Base-by-base conservation (phyloP, 352 stramenopile species). In the Thraustotheca clavata region DNA sequence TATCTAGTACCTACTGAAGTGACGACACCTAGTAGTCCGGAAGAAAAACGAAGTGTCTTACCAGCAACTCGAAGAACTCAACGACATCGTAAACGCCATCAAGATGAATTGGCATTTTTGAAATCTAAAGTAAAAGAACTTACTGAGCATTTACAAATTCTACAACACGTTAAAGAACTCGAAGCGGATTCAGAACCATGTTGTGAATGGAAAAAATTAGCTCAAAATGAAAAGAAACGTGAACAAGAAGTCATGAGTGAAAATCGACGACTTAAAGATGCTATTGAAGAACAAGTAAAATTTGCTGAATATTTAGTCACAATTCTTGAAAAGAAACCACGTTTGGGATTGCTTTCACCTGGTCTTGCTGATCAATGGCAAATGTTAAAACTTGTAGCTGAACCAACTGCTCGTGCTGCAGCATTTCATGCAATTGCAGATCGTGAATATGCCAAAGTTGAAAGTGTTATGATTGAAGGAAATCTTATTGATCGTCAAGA, bases 361-460 rank as follows among this genome's bases (percentile, higher is more conserved):
- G 43, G 34, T 31, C 24, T 31, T 6, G 12, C 16, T 11, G 43
- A 52, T 31, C 43, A 52, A 24, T 52, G 43, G 43, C 43, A 52
- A 31, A 9, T 52, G 43, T 31, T 52, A 24, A 52, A 52, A 18
- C 43, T 52, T 24, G 43, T 52, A 1, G 43, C 43, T 3, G 43
- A 52, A 9, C 43, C 43, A 9, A 24, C 11, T 35, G 43, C 43
- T 12, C 38, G 57, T 1, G 38, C 46, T 12, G 18, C 3, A 7
- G 57, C 36, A 18, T 36, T 65, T 18, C 39, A 40, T 39, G 38
- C 57, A 0, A 65, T 65, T 32, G 57, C 35, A n/a, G 57, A 54
- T 33, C 41, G 41, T 31, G 35, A 65, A n/a, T 35, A 40, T 20
- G 18, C n/a, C 12, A 43, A 27, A 11, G 32, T 54, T n/a, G 57